Evolutionary conservation across 1,139 yeast genomes (phyloP), one percentile per base, ranked within the genome.

Genomic region (Scheffersomyces lignicola): DNA sequence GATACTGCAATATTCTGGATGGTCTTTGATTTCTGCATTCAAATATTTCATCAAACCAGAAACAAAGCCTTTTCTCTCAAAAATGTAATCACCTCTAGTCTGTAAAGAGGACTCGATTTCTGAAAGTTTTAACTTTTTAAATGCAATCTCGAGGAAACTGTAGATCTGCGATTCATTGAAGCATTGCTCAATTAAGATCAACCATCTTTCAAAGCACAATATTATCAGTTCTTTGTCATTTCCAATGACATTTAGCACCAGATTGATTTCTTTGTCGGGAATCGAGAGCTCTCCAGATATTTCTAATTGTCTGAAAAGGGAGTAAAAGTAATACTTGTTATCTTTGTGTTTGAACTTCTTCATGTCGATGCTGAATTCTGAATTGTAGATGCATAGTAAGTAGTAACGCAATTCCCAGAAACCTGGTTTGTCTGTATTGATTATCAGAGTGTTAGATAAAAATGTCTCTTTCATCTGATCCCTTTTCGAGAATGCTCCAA

Each of bases 121-220:
- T 5, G 33, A 32, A 35, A 21, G 36, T 2, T 37, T 34, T 10
- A 45, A 35, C 3, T 35, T 33, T 3, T 38, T 27, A 35, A 49
- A 45, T 2, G 45, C 33, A 3, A 34, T 3, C 7, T 32, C 24
- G 39, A 60, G 32, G 41, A 56, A 28, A 5, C 23, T 16, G 6
- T 29, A 14, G 38, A 49, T 26, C 34, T 47, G 33, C 18, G 49
- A 47, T 24, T 49, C 41, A 2, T 55, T 33, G 45, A 73, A 65
- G 34, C 54, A 45, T 3, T 42, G 33, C 34, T 78, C 70, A 4
- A 81, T 42, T 0, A 80, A 38, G 0, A 80, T 69, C 20, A 69
- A 48, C 87, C 87, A 83, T 51, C 87, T 74, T n/a, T 50, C 45
- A 36, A 79, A 63, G 0, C 71, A 40, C 4, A 52, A 42, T 2